Conservation (phyloP, 176 grass and related monocot genomes). For the Oryza brachyantha region DNA sequence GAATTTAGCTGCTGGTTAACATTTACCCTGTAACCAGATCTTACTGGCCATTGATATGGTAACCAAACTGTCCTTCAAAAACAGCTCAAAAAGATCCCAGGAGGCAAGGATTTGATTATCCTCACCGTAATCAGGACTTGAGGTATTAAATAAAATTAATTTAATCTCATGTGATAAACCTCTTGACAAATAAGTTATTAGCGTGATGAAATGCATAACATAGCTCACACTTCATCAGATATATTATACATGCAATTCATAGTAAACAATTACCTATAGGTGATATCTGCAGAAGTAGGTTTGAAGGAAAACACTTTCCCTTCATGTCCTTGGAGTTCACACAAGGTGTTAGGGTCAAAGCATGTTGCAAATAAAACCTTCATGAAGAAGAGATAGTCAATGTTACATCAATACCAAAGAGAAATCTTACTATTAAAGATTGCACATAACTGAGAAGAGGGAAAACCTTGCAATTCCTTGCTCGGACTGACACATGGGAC, state of each 20-base stretch:
- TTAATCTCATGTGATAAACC: background rate
- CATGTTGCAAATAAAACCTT: slow-evolving; percentile 96
- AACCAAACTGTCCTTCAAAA: background rate
- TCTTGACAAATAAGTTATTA: background rate
- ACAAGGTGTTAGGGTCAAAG: slow-evolving; percentile 62
- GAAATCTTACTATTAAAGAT: background rate
- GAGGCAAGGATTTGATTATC: background rate
- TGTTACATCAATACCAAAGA: slow-evolving; percentile 23
- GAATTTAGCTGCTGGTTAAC: background rate
- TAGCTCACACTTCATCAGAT: slow-evolving; percentile 11
- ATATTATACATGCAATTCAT: background rate
- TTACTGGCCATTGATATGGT: slow-evolving; percentile 2
- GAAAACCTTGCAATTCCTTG: slow-evolving; percentile 94
- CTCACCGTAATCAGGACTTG: background rate
- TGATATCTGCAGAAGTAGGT: slow-evolving; percentile 81
- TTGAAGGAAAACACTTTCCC: slow-evolving; percentile 70
- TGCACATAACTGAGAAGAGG: slow-evolving; percentile 11
- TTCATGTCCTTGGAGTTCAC: slow-evolving; percentile 68
- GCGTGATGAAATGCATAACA: background rate
- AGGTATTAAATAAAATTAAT: slow-evolving; percentile 23
- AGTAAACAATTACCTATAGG: slow-evolving; percentile 57
- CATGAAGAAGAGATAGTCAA: slow-evolving; percentile 3
- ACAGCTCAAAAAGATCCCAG: background rate
- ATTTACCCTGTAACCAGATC: background rate
- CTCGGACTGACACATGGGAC: slow-evolving; percentile 97